phyloP scores from a whole-genome alignment of 805 yeast genomes.

The Kuraishia ogatae region DNA sequence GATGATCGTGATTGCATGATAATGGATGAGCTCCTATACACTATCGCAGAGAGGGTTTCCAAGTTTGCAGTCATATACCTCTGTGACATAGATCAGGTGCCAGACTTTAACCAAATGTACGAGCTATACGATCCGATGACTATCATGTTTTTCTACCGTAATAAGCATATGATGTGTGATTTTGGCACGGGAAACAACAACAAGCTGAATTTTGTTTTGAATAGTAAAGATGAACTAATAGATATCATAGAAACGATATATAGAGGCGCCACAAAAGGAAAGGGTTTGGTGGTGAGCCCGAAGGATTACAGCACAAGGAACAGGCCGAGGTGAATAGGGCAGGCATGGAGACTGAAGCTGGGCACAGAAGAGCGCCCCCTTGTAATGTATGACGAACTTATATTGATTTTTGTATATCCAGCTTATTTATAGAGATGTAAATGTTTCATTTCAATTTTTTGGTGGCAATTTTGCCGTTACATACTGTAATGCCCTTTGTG shows the following conservation, averaged over 20 bases:
- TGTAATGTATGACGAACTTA: background rate
- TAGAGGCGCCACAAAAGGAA: conserved; percentile 87
- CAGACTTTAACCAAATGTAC: conserved; percentile 86
- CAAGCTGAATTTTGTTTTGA: conserved; percentile 74
- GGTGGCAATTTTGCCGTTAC: no score
- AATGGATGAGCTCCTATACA: conserved; percentile 81
- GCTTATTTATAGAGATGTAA: background rate
- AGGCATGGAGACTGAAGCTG: background rate
- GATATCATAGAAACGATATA: conserved; percentile 86
- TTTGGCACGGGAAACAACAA: conserved; percentile 97
- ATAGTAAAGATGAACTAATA: conserved; percentile 80
- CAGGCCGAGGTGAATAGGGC: conserved; percentile 3
- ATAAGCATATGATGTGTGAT: conserved; percentile 97
- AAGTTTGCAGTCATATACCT: conserved; percentile 85
- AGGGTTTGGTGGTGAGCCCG: conserved; percentile 85
- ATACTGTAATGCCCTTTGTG: no score
- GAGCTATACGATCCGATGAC: conserved; percentile 87
- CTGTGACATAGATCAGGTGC: conserved; percentile 83
- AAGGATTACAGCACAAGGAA: conserved; percentile 44
- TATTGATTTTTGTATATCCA: no score
- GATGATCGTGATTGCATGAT: conserved; percentile 70
- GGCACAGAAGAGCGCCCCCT: no score
- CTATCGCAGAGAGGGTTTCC: conserved; percentile 73
- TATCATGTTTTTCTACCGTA: conserved; percentile 86
- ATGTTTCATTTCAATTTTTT: no score